Evolutionary conservation across 2,329 filamentous ascomycete species (phyloP), one percentile per base, ranked within the genome.

Genomic region (Aspergillus pseudonomiae): DNA sequence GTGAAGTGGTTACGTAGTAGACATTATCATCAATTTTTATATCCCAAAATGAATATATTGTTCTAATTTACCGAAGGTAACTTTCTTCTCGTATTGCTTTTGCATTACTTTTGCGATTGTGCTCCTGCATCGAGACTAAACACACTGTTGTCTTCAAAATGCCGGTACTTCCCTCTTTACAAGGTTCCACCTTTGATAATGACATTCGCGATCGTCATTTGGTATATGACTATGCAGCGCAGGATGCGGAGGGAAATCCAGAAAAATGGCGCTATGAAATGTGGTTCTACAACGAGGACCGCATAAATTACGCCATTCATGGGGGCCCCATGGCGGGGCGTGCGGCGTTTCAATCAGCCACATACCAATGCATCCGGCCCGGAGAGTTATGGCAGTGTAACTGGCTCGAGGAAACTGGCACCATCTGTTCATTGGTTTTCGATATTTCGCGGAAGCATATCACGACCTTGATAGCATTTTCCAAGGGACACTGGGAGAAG

Each of bases 211-310:
- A 87, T 67, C 79, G 82, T 3, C 85, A 87, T 65, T 76, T 87
- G 1, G 78, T 88, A 59, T 88, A 88, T 71, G 84, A 88, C 66
- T 87, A 87, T 66, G 78, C 82, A 46, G 84, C 83, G 0, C 73
- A 82, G 59, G 81, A 84, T 60, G 66, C 65, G 2, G 61, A 81
- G 1, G 83, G 84, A 11, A 83, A 83, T 6, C 81, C 84, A 0
- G 83, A 86, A 58, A 87, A 85, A 71, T 88, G 85, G 86, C 81
- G 84, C 1, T 88, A 88, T 67, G 86, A 88, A 64, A 82, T 88
- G 70, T 88, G 86, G 85, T 87, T 87, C 74, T 84, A 84, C 68
- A 85, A 81, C n/a, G 74, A 81, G 21, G 75, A 80, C 60, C 81
- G 84, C 5, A 81, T 86, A 55, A 82, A 88, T 63, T 88, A 88